These are phyloP conservation scores for Mycena metata DNA, from an alignment of 768 basidiomycete genomes.

Conservation along the genomic window DNA sequence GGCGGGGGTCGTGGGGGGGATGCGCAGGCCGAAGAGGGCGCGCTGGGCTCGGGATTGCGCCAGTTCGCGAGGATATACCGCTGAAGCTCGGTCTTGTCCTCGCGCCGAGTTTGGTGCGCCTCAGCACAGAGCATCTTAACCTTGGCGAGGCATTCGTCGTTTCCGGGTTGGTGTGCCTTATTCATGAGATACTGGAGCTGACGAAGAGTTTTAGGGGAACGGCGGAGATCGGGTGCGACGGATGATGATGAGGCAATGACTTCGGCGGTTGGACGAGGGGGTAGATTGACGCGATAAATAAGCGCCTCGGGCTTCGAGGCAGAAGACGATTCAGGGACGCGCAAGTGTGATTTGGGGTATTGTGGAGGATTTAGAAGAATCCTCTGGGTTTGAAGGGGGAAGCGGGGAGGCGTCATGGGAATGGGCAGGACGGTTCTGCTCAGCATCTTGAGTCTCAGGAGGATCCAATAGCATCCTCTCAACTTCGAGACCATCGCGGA, in stretches of 20 bases:
- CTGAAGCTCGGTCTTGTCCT: conserved; percentile 60
- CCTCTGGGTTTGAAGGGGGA: conserved; percentile 3
- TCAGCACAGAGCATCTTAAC: conserved; percentile 61
- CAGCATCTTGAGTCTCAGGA: conserved; percentile 11
- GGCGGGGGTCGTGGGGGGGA: conserved; percentile 24
- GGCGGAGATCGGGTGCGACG: conserved; percentile 19
- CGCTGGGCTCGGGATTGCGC: conserved; percentile 55
- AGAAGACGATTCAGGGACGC: neutral
- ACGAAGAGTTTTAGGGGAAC: conserved; percentile 50
- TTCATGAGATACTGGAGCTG: conserved; percentile 59
- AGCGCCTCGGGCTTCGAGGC: neutral
- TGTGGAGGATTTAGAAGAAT: conserved; percentile 4
- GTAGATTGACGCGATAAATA: neutral
- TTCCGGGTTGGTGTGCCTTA: conserved; percentile 58
- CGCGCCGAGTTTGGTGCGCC: conserved; percentile 59
- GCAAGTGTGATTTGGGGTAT: conserved; percentile 1
- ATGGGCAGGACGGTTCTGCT: conserved; percentile 9
- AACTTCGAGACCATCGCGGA: conserved; percentile 22
- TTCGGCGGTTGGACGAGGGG: conserved; percentile 31
- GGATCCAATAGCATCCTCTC: conserved; percentile 33
- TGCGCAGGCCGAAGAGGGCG: conserved; percentile 40
- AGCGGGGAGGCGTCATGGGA: neutral
- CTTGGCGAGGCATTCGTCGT: conserved; percentile 54
- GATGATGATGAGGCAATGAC: conserved; percentile 33
- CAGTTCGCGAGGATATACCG: conserved; percentile 57